Percentiles rank a stretch among this genome's conserved stretches.
These are phyloP conservation scores for Euphorbia peplus DNA, from an alignment of 345 rosid species.

Conservation along the genomic window DNA sequence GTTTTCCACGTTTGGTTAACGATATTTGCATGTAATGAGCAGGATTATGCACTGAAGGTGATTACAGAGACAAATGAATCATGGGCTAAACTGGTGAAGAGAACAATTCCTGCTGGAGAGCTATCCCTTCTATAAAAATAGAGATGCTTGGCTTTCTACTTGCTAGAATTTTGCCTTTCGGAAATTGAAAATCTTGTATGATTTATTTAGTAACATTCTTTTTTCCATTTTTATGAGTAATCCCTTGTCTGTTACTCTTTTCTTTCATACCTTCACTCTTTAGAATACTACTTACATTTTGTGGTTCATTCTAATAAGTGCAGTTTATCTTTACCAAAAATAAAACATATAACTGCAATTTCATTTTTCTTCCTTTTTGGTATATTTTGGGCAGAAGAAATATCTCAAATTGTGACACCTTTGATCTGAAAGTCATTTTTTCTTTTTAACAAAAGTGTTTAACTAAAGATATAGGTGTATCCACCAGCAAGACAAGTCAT, in stretches of 20 bases:
- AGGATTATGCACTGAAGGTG: conserved; percentile 83
- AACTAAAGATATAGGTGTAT: too few species aligned
- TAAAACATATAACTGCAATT: background rate
- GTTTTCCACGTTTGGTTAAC: background rate
- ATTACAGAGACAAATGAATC: conserved; percentile 78
- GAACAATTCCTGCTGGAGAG: conserved; percentile 58
- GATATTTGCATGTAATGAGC: conserved; percentile 15
- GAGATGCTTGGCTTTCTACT: conserved; percentile 5
- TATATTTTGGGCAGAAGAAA: too few species aligned
- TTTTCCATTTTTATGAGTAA: background rate
- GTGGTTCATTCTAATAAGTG: background rate
- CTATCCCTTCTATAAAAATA: conserved; percentile 48
- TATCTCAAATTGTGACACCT: background rate
- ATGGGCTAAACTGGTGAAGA: conserved; percentile 80
- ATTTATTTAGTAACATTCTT: conserved; percentile 1
- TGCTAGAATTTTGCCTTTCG: conserved; percentile 9
- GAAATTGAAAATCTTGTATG: conserved; percentile 4
- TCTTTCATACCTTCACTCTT: background rate
- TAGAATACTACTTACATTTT: background rate
- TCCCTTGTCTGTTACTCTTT: background rate
- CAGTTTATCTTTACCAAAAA: background rate
- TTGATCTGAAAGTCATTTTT: too few species aligned
- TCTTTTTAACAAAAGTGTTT: too few species aligned
- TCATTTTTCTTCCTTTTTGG: background rate
- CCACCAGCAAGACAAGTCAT: too few species aligned